Evolutionary conservation across 768 basidiomycete species (phyloP).

Genomic region (Boletus rex-veris): DNA sequence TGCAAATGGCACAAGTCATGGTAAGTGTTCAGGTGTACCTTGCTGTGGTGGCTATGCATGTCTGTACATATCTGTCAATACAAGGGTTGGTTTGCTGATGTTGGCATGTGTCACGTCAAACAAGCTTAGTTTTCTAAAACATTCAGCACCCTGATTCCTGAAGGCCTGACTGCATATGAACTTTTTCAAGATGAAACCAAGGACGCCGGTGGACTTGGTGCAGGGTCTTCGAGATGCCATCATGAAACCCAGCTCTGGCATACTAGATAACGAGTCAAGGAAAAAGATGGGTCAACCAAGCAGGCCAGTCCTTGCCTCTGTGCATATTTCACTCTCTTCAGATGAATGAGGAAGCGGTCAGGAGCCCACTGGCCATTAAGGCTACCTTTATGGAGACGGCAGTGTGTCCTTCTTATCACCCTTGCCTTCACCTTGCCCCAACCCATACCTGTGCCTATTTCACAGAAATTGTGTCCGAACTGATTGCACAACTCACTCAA

Average conservation of each 20-base stretch:
- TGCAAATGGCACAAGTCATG: no score
- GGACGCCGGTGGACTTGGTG: constrained; percentile 87
- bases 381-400: constrained; percentile 78
- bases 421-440: constrained; percentile 3
- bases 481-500: constrained; percentile 91
- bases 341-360: constrained; percentile 90
- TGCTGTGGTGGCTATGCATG: no score
- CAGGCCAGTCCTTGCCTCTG: neutral
- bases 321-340: constrained; percentile 28
- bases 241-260: constrained; percentile 66
- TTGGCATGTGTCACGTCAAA: neutral
- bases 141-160: neutral
- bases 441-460: neutral
- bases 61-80: no score
- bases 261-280: constrained; percentile 71
- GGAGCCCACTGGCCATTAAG: constrained; percentile 89
- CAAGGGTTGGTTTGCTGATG: no score
- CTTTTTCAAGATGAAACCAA: constrained; percentile 90
- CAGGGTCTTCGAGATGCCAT: constrained; percentile 77
- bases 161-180: constrained; percentile 48
- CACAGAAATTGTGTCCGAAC: constrained; percentile 78
- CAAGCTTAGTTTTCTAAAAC: neutral
- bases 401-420: constrained; percentile 45
- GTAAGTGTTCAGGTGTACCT: no score
- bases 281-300: constrained; percentile 60